Evolutionary conservation across 2,329 filamentous ascomycete species (phyloP).

Genomic region (Alternaria hordeiaustralica): DNA sequence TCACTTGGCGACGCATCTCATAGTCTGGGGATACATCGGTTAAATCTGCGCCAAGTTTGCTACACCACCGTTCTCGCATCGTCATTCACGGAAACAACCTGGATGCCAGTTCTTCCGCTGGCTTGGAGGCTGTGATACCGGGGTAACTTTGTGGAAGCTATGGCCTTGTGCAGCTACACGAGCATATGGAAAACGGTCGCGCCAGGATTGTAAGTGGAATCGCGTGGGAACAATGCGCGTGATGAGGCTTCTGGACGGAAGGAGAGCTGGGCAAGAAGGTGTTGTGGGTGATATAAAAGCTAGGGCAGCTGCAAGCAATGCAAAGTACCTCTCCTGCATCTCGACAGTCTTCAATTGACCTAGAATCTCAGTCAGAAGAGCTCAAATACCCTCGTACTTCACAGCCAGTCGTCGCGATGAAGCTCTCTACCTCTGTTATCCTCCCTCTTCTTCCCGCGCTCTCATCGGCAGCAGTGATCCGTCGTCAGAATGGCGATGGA

Average conservation of each 20-base stretch:
- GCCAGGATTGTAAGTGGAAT: not conserved
- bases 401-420: conserved; percentile 17
- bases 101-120: conserved; percentile 7
- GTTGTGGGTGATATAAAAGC: conserved; percentile 3
- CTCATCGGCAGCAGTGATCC: conserved; percentile 25
- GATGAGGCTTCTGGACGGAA: not conserved
- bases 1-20: conserved; percentile 14
- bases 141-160: conserved; percentile 5
- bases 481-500: conserved; percentile 30
- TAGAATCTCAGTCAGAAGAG: not conserved
- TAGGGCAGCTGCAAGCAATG: not conserved
- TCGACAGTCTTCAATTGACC: conserved; percentile 9
- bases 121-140: not conserved
- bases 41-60: conserved; percentile 14
- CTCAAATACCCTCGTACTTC: not conserved
- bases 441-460: conserved; percentile 30
- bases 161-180: not conserved
- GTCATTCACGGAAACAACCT: conserved; percentile 23
- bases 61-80: conserved; percentile 3
- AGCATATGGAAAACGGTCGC: conserved; percentile 1
- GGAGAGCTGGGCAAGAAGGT: not conserved
- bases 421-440: conserved; percentile 24
- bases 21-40: conserved; percentile 1
- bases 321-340: conserved; percentile 1
- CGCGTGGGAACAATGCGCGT: not conserved